Evolutionary conservation across 1,139 yeast genomes (phyloP), one percentile per base, ranked within the genome.

Genomic region (Debaryomyces udenii): DNA sequence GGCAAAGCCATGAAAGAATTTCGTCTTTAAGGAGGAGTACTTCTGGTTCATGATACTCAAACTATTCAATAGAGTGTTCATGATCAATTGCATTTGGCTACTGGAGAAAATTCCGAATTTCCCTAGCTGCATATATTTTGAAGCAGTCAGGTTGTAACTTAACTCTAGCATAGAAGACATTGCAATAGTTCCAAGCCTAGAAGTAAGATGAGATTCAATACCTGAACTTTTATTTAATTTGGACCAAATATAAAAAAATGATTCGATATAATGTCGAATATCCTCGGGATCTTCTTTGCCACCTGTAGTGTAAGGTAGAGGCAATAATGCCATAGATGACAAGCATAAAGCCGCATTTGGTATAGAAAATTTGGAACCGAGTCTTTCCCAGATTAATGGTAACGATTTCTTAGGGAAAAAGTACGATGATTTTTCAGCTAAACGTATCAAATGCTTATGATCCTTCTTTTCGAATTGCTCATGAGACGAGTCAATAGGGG

Each of bases 181-280:
- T 0, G 88, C 76, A 11, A 85, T 66, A 18, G 80, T 74, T 2
- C 94, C 87, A 35, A 88, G 62, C 17, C 88, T 65, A 11, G 85
- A 80, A 10, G 90, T 73, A 41, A 88, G 57, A 52, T 83, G 86
- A 14, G 82, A 71, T 49, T 88, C 96, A 37, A 83, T 76, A 9
- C 78, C 77, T 3, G 80, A 69, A 10, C 80, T 74, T 34, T 80
- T 74, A 35, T 78, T 72, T 10, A 81, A 70, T 29, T 83, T 76
- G 3, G 75, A 57, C 96, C 97, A 90, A 41, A 88, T 64, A 51
- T 86, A 81, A 52, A 87, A 88, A 13, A 88, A 59, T 1, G 90
- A 67, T 0, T 91, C 81, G 11, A 83, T 55, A 50, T 82, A 83
- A 47, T 78, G 67, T 42, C 83, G 71, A 4, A 73, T 67, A 55